Base-by-base conservation (phyloP, 2,329 filamentous ascomycete genomes). In the Hymenoscyphus fraxineus region DNA sequence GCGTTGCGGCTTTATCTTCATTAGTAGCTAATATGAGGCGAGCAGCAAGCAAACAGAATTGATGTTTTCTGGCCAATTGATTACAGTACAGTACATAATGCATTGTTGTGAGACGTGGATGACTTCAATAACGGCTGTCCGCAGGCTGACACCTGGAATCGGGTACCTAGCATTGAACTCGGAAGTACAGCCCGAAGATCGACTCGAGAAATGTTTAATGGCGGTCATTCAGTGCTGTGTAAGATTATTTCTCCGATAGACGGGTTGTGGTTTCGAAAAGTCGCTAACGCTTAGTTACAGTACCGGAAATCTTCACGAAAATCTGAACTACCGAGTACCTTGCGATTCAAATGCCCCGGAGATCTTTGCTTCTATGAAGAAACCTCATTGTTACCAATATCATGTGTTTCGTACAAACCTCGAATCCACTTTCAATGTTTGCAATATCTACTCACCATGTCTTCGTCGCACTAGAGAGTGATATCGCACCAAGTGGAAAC, bases 11-110 rank as follows among this genome's bases (percentile, higher is more conserved):
- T 51, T 51, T 51, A 19, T 51, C 3, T 51, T 51, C 3, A 13
- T 4, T 51, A 22, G 12, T 51, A 51, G 54, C 10, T 57, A 27
- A 19, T 32, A 35, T 31, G 54, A 27, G 27, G 27, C 54, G 31
- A 27, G 13, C 7, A 57, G 31, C 54, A 57, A 38, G 54, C 27
- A 57, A 57, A 57, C 54, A 57, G 54, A 57, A 57, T 35, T 35
- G 54, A 57, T 35, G 54, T n/a, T 38, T 35, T 38, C n/a, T 35
- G 35, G 3, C 27, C 54, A n/a, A 57, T 57, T 27, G 12, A 32
- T 57, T 32, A n/a, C 27, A 27, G 27, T 27, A 27, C 27, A 27
- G 27, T 27, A 27, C n/a, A 57, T 16, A 38, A 57, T 57, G 32
- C 16, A 9, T 38, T 38, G 27, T 35, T 38, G 54, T 57, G 32